These are phyloP conservation scores for Hylodesmum podocarpum DNA, from an alignment of 306 rosid species.

Conservation along the genomic window DNA sequence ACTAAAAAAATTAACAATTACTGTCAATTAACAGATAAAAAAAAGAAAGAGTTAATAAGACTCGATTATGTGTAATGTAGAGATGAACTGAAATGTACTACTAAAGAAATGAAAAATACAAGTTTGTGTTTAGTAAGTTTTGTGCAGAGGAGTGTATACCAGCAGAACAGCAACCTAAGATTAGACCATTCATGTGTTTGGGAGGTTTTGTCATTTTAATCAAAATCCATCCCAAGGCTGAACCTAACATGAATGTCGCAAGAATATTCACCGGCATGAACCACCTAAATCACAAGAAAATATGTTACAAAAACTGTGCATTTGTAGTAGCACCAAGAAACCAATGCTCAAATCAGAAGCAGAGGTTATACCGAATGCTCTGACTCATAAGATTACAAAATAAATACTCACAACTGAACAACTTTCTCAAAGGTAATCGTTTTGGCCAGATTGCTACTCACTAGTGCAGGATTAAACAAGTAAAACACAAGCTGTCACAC, in stretches of 20 bases:
- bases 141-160: conserved; percentile 32
- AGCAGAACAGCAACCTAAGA: conserved; percentile 56
- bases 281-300: conserved; percentile 43
- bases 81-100: not conserved
- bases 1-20: no score
- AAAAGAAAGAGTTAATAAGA: not conserved
- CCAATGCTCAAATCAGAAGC: conserved; percentile 1
- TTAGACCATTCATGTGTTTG: conserved; percentile 44
- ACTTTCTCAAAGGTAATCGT: conserved; percentile 44
- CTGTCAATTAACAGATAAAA: not conserved
- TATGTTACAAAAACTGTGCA: not conserved
- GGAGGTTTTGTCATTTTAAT: conserved; percentile 53
- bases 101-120: not conserved
- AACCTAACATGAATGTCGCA: conserved; percentile 46
- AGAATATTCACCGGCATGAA: conserved; percentile 58
- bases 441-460: conserved; percentile 49
- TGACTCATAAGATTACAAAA: not conserved
- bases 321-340: not conserved
- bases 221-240: conserved; percentile 55
- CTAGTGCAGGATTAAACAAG: conserved; percentile 58
- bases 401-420: conserved; percentile 40
- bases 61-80: no score
- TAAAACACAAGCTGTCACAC: conserved; percentile 53
- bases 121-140: not conserved
- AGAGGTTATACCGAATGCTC: not conserved